Percentiles rank a stretch among this genome's conserved stretches.
Evolutionary conservation across 2,329 filamentous ascomycete species (phyloP).

Genomic region (Monosporascus sp.): DNA sequence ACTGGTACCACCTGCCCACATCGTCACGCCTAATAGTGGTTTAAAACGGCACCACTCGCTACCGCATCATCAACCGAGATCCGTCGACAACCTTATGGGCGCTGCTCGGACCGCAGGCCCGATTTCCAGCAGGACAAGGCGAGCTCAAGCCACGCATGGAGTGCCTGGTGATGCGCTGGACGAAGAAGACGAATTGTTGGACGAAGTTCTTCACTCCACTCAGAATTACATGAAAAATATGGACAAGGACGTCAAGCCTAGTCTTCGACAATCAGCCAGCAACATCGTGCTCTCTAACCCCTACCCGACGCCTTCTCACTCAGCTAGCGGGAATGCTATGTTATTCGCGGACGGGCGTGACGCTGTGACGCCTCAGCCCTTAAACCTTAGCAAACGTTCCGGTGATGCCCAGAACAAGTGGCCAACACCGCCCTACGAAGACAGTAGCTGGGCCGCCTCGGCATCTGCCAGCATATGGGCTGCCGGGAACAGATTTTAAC

Average conservation of each 20-base stretch:
- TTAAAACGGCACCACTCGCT: constrained; percentile 62
- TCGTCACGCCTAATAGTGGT: constrained; percentile 42
- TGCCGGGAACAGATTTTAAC: constrained; percentile 57
- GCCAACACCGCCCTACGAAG: constrained; percentile 93
- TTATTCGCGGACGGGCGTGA: constrained; percentile 65
- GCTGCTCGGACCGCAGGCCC: constrained; percentile 52
- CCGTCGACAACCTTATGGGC: constrained; percentile 57
- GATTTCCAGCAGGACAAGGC: constrained; percentile 72
- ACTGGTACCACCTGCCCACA: constrained; percentile 49
- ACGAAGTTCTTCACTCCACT: constrained; percentile 78
- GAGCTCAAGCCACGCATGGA: constrained; percentile 69
- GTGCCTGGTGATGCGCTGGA: constrained; percentile 89
- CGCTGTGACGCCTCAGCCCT: constrained; percentile 60
- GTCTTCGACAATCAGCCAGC: constrained; percentile 57
- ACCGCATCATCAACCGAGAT: constrained; percentile 57
- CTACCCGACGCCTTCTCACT: constrained; percentile 65
- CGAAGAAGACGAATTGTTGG: constrained; percentile 91
- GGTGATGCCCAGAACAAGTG: constrained; percentile 60
- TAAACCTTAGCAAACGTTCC: constrained; percentile 59
- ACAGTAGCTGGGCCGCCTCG: constrained; percentile 83
- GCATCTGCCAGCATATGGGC: constrained; percentile 78
- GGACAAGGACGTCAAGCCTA: constrained; percentile 46
- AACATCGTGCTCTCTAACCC: constrained; percentile 57
- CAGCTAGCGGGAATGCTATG: constrained; percentile 74
- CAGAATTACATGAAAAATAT: constrained; percentile 69